Evolutionary conservation across 106 monocot genomes (phyloP).

Genomic region (Acorus calamus): DNA sequence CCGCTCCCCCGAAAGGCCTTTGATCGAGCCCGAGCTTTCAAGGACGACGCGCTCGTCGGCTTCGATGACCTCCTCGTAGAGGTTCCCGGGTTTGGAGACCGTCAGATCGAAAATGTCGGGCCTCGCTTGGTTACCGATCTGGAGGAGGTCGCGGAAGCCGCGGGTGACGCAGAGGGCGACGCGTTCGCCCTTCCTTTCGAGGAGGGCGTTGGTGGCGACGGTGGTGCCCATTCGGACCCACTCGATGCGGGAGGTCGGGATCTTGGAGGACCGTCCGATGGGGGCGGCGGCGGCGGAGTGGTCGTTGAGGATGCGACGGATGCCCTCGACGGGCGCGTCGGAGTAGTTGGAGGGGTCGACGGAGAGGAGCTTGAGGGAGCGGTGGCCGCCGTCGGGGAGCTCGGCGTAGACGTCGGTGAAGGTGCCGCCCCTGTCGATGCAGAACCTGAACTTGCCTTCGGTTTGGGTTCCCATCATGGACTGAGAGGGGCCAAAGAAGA

Average conservation of each 20-base stretch:
- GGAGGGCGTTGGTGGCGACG: conserved; percentile 92
- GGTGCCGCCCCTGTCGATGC: conserved; percentile 94
- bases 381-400: conserved; percentile 56
- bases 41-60: conserved; percentile 86
- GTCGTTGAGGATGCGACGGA: conserved; percentile 75
- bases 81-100: conserved; percentile 73
- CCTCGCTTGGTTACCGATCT: conserved; percentile 92
- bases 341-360: conserved; percentile 91
- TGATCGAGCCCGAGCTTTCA: conserved; percentile 24
- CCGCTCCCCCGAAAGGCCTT: conserved; percentile 79
- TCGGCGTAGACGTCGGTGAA: conserved; percentile 97
- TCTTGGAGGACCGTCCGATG: conserved; percentile 46
- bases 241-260: conserved; percentile 80
- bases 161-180: conserved; percentile 85
- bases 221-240: conserved; percentile 99
- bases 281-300: conserved; percentile 52
- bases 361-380: conserved; percentile 75
- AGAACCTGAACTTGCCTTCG: conserved; percentile 69
- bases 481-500: too few species aligned
- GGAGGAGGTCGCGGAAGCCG: conserved; percentile 83
- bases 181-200: conserved; percentile 86
- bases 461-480: conserved; percentile 34
- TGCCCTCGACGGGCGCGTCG: conserved; percentile 90
- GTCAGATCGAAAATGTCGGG: conserved; percentile 89
- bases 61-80: conserved; percentile 91